Conservation (phyloP, 2,329 filamentous ascomycete species). For the Epichloe uncinata region DNA sequence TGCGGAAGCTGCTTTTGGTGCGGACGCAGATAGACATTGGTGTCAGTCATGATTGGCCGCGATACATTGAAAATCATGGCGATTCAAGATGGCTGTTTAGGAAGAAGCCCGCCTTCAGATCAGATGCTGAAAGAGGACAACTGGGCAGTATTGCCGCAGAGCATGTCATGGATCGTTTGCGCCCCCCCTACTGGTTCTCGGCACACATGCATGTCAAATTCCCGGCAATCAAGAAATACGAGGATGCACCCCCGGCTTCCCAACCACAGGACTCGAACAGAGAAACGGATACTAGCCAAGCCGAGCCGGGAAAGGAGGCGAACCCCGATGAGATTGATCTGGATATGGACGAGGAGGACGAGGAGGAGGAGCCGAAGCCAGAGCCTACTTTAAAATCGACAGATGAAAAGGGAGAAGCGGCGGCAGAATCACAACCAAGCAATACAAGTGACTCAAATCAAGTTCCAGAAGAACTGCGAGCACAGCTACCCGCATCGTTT, state of each 20-base stretch:
- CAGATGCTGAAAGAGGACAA: slow-evolving; percentile 61
- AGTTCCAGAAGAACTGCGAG: slow-evolving; percentile 52
- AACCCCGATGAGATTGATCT: slow-evolving; percentile 63
- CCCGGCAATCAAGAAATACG: slow-evolving; percentile 50
- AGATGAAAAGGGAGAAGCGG: background rate
- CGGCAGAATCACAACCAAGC: background rate
- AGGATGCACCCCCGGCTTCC: slow-evolving; percentile 16
- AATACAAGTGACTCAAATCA: slow-evolving; percentile 9
- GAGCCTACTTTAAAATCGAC: background rate
- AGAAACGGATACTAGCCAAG: background rate
- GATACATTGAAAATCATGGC: slow-evolving; percentile 66
- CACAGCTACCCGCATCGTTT: slow-evolving; percentile 67
- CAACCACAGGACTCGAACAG: background rate
- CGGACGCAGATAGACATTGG: slow-evolving; percentile 84
- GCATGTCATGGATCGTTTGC: slow-evolving; percentile 66
- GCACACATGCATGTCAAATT: slow-evolving; percentile 90
- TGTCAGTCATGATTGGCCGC: slow-evolving; percentile 92
- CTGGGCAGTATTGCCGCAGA: slow-evolving; percentile 71
- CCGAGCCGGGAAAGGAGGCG: slow-evolving; percentile 9
- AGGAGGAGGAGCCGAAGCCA: slow-evolving; percentile 7
- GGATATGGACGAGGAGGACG: slow-evolving; percentile 37
- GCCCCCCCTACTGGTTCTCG: slow-evolving; percentile 81
- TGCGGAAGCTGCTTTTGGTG: slow-evolving; percentile 76
- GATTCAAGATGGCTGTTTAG: slow-evolving; percentile 54
- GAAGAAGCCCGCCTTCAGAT: slow-evolving; percentile 60